These are phyloP conservation scores for Ustilago hordei DNA, from an alignment of 1,284 basidiomycete genomes.

Conservation along the genomic window DNA sequence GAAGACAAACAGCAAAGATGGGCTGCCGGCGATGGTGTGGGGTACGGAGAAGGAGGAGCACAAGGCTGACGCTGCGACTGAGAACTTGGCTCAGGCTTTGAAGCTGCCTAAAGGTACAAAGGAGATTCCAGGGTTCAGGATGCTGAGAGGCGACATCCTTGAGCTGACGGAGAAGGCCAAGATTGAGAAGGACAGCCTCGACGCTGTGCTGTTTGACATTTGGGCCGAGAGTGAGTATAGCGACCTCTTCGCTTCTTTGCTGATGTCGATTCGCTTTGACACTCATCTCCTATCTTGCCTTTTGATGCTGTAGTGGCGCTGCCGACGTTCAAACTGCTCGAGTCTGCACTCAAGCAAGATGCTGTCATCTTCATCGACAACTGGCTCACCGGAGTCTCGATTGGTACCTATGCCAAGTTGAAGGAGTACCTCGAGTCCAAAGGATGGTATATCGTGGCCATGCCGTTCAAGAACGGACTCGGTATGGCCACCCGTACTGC, in stretches of 20 bases:
- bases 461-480: constrained; percentile 48
- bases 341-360: constrained; percentile 27
- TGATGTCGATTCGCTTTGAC: neutral
- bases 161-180: constrained; percentile 24
- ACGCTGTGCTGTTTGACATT: constrained; percentile 49
- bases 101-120: constrained; percentile 26
- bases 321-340: constrained; percentile 46
- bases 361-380: constrained; percentile 47
- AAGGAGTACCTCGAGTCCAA: constrained; percentile 34
- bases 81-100: constrained; percentile 25
- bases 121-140: constrained; percentile 30
- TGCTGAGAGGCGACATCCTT: constrained; percentile 42
- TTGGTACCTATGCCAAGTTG: constrained; percentile 29
- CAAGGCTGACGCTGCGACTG: constrained; percentile 33
- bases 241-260: neutral
- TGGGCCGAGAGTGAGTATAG: constrained; percentile 39
- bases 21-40: constrained; percentile 24
- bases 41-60: constrained; percentile 45
- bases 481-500: constrained; percentile 35
- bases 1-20: neutral
- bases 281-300: neutral
- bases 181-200: constrained; percentile 25
- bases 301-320: constrained; percentile 25
- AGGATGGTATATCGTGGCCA: constrained; percentile 36
- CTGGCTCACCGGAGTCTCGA: constrained; percentile 36